Conservation (phyloP, 176 grass and related monocot genomes). For the Alopecurus myosuroides region DNA sequence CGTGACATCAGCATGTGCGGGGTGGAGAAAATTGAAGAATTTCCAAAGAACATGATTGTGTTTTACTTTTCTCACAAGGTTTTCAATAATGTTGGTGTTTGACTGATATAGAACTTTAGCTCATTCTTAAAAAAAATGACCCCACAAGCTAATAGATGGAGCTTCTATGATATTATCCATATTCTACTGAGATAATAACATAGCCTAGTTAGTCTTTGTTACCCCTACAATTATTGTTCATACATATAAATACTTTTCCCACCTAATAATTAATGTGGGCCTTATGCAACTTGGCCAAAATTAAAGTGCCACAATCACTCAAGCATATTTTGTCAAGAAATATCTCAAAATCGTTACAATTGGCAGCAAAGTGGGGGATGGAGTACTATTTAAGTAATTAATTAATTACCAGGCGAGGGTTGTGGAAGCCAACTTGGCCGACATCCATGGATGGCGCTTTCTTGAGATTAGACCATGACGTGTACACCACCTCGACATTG, state of each 20-base stretch:
- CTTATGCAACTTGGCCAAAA: slow-evolving; percentile 7
- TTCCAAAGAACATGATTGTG: too few species aligned
- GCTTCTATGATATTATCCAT: too few species aligned
- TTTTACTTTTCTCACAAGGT: too few species aligned
- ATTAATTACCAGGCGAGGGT: slow-evolving; percentile 57
- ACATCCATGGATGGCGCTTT: slow-evolving; percentile 94
- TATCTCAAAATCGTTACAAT: not conserved
- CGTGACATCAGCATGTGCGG: too few species aligned
- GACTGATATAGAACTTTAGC: too few species aligned
- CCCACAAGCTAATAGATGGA: too few species aligned
- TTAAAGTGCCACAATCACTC: not conserved
- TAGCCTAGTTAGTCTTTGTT: too few species aligned
- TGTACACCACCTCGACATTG: slow-evolving; percentile 85
- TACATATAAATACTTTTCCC: slow-evolving; percentile 4
- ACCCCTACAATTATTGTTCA: not conserved
- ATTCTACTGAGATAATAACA: too few species aligned
- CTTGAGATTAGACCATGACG: slow-evolving; percentile 97
- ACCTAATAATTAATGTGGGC: not conserved
- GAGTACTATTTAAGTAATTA: not conserved
- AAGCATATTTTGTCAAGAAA: not conserved
- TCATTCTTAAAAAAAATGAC: too few species aligned
- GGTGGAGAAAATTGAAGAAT: too few species aligned
- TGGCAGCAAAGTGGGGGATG: not conserved
- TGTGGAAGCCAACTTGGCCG: slow-evolving; percentile 98
- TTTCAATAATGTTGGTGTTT: too few species aligned